Conservation (phyloP, 2,329 filamentous ascomycete species). For the Aspergillus melleus region DNA sequence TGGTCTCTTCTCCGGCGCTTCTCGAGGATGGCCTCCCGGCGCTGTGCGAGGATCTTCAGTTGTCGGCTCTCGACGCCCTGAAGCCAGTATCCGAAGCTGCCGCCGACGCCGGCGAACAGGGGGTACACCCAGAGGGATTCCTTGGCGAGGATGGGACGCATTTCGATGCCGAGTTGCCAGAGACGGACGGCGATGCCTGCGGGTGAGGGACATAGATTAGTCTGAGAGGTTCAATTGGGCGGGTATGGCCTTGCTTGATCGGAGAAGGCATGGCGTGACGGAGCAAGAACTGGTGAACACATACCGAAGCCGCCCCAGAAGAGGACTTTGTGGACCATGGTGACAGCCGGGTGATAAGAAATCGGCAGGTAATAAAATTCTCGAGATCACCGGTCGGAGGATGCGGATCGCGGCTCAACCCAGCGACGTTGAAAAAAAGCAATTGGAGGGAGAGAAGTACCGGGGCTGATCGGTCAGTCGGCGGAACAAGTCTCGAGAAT, state of each 20-base stretch:
- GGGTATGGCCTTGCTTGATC: background rate
- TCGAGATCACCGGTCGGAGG: background rate
- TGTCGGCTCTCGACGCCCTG: conserved; percentile 86
- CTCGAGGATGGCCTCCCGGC: conserved; percentile 79
- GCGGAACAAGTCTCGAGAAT: conserved; percentile 10
- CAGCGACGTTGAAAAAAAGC: conserved; percentile 22
- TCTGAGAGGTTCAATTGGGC: background rate
- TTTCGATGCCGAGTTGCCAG: conserved; percentile 98
- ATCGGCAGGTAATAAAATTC: conserved; percentile 1
- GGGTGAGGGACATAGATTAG: background rate
- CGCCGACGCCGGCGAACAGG: conserved; percentile 79
- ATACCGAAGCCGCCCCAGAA: conserved; percentile 78
- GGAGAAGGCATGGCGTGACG: background rate
- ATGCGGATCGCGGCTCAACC: conserved; percentile 15
- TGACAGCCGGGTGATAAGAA: conserved; percentile 13
- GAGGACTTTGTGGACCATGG: conserved; percentile 53
- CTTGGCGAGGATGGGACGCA: conserved; percentile 88
- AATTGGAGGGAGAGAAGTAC: conserved; percentile 6
- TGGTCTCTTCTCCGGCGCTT: conserved; percentile 81
- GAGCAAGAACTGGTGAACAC: conserved; percentile 29
- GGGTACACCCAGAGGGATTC: conserved; percentile 89
- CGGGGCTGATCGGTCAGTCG: conserved; percentile 21
- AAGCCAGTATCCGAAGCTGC: conserved; percentile 95
- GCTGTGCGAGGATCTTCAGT: conserved; percentile 71
- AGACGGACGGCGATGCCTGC: conserved; percentile 85